Evolutionary conservation across 129 eudicot genomes (phyloP), one percentile per base, ranked within the genome.

Genomic region (Arctium minus): DNA sequence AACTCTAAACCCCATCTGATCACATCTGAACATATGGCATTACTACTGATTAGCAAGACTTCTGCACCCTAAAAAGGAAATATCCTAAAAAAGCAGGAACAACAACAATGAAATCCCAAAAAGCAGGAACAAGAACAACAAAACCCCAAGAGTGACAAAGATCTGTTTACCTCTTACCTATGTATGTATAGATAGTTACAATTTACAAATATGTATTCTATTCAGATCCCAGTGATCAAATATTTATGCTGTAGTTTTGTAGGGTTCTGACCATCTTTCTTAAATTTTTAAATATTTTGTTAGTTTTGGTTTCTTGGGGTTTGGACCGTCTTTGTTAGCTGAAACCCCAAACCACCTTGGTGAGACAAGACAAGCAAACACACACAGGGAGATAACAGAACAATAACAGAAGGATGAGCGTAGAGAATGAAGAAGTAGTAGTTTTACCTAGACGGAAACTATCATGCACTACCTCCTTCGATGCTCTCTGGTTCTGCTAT

Each of bases 401-500:
- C 36, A 50, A 71, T 53, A 73, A 56, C 9, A 62, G 67, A 70
- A 77, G 73, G 53, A 91, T 93, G 97, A 88, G 89, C 75, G 50
- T 81, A 22, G 84, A 86, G 76, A 73, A 87, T 70, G 91, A 90
- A 78, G 91, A 87, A 48, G 83, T 68, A 37, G 29, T 86, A 37
- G 82, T 74, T 33, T 77, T 77, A 29, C 85, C 89, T 13, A 84
- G 86, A 50, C 87, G 85, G 81, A 80, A 82, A 74, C 46, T 94
- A 15, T 85, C 94, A 15, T 94, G 98, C 92, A 86, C 86, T 70
- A 40, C 88, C 40, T 78, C 70, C 81, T 93, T 96, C 73, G 98
- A 93, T 82, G 90, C 97, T 44, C 92, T 96, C 44, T 93, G 94
- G 94, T 96, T 91, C 76, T 96, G 99, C 86, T 96, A 96, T 80